Evolutionary conservation across 495 filamentous ascomycete species (phyloP).

Genomic region (Hypomontagnella submonticulosa): DNA sequence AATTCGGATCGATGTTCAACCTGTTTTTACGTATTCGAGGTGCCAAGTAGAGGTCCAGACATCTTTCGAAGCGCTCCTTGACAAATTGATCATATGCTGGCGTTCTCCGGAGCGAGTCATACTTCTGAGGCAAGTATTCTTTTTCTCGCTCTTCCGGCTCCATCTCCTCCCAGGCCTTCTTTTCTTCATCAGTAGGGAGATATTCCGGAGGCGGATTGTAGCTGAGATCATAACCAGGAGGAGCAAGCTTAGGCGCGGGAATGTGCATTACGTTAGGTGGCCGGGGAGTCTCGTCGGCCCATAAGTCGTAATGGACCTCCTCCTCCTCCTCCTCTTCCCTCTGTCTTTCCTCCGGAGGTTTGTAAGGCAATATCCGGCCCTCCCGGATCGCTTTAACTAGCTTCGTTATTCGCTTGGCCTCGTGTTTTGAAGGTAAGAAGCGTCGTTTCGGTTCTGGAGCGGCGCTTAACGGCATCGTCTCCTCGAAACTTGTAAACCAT

Average conservation of each 20-base stretch:
- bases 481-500: conserved; percentile 89
- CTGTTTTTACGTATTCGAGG: conserved; percentile 91
- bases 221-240: conserved; percentile 92
- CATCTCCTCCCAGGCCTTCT: conserved; percentile 84
- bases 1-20: conserved; percentile 95
- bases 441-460: conserved; percentile 96
- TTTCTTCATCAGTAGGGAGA: conserved; percentile 84
- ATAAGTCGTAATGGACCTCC: conserved; percentile 83
- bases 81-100: conserved; percentile 92
- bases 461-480: conserved; percentile 93
- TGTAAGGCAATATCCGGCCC: conserved; percentile 92
- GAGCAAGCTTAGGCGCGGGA: conserved; percentile 93
- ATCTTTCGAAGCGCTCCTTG: conserved; percentile 95
- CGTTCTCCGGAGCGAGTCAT: conserved; percentile 85
- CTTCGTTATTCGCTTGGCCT: conserved; percentile 97
- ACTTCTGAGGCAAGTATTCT: conserved; percentile 84
- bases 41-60: conserved; percentile 93
- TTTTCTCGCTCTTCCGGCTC: conserved; percentile 92
- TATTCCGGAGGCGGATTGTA: conserved; percentile 98
- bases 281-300: conserved; percentile 87
- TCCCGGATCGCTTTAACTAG: conserved; percentile 95
- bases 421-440: conserved; percentile 97
- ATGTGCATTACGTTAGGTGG: conserved; percentile 94
- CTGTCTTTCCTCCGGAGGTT: conserved; percentile 78
- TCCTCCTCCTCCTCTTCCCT: conserved; percentile 75